Evolutionary conservation across 2,329 filamentous ascomycete genomes (phyloP), one percentile per base, ranked within the genome.

Genomic region (Xylaria hypoxylon): DNA sequence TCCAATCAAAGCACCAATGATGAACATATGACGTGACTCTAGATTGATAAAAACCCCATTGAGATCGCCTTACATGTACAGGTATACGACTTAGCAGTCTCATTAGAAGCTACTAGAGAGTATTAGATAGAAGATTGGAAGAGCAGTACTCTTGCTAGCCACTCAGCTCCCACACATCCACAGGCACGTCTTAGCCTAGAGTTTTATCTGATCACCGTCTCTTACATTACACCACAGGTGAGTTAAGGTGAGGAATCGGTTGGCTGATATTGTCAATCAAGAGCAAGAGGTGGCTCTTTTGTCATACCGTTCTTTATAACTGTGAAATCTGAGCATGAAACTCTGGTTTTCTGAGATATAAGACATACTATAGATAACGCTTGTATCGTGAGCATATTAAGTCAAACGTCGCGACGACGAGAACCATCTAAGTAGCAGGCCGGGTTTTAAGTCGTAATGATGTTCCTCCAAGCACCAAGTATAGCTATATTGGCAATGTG

Each of bases 381-480:
- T 19, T 42, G 11, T 6, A 24, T 8, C 2, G 17, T 24, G 35
- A 42, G 22, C 5, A 24, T 40, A 40, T 19, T 17, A 42, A 55
- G 4, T 24, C 13, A 42, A 3, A 42, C 3, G 3, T 13, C 22
- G 7, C 13, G 15, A 6, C 22, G 7, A 26, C 11, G 15, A 40
- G 7, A 40, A 24, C 7, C 17, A 5, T 24, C 13, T 13, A 10
- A 22, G 5, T 4, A 13, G 19, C 11, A 3, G 50, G 15, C 3
- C 17, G 2, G 2, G 11, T 19, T 5, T 35, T 26, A 35, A 22
- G 28, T 22, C 17, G 5, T 22, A 52, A 35, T 17, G 17, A 8
- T 15, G 5, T 19, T 2, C 19, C 19, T 3, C 26, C 10, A 19
- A 33, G 38, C 77, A 38, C 13, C 5, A 38, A 15, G 35, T 22